phyloP scores from a whole-genome alignment of 805 yeast genomes.

The Komagataella mondaviorum region DNA sequence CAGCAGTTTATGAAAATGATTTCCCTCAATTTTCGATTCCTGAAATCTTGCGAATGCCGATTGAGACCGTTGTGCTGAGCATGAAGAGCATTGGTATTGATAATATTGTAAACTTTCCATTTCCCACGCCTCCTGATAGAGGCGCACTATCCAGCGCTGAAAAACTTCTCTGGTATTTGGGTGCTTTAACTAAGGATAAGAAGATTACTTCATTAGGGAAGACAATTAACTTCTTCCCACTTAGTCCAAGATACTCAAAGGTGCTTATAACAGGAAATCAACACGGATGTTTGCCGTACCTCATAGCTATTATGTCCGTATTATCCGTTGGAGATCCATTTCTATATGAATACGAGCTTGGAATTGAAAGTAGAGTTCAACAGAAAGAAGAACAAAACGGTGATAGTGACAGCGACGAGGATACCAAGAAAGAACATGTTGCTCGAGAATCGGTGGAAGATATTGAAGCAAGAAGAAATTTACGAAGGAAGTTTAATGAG shows the following conservation, averaged over 20 bases:
- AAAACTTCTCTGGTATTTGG: conserved; percentile 50
- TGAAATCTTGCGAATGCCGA: conserved; percentile 90
- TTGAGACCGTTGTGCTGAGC: conserved; percentile 85
- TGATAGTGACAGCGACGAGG: conserved; percentile 21
- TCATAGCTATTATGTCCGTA: conserved; percentile 87
- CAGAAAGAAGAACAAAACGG: conserved; percentile 8
- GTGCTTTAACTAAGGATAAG: conserved; percentile 54
- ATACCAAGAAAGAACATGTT: conserved; percentile 17
- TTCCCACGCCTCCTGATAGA: conserved; percentile 86
- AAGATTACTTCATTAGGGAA: conserved; percentile 67
- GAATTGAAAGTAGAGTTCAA: conserved; percentile 17
- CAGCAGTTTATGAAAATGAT: conserved; percentile 84
- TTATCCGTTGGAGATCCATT: conserved; percentile 92
- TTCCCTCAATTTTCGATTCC: conserved; percentile 77
- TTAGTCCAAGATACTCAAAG: conserved; percentile 87
- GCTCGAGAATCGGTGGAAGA: conserved; percentile 18
- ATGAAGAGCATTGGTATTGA: conserved; percentile 98
- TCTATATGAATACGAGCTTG: conserved; percentile 60
- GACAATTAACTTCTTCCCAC: conserved; percentile 82
- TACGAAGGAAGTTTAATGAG: conserved; percentile 39
- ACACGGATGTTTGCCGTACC: conserved; percentile 68
- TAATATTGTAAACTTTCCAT: conserved; percentile 82
- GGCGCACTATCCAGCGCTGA: conserved; percentile 50
- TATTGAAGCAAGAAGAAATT: conserved; percentile 22
- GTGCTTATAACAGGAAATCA: conserved; percentile 84